phyloP scores from a whole-genome alignment of 129 eudicot genomes.

The Heracleum sosnowskyi region DNA sequence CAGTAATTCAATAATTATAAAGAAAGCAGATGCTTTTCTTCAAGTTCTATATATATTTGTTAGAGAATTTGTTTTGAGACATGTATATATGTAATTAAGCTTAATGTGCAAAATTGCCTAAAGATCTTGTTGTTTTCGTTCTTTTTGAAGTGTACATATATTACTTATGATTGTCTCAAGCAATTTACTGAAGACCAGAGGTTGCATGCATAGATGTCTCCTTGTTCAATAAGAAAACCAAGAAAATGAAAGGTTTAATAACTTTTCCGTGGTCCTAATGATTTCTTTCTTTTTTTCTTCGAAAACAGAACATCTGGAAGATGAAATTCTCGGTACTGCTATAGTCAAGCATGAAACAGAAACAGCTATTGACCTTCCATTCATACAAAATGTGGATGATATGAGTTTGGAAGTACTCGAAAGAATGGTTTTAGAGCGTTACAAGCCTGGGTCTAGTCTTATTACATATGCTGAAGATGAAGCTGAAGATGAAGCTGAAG shows the following conservation, averaged over 20 bases:
- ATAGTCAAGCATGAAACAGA: slow-evolving; percentile 35
- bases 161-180: not conserved
- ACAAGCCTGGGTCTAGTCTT: slow-evolving; percentile 52
- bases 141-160: not conserved
- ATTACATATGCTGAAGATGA: slow-evolving; percentile 68
- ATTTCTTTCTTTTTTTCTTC: not conserved
- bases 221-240: not conserved
- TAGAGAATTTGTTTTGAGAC: not conserved
- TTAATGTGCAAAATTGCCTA: not conserved
- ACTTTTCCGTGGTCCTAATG: not conserved
- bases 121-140: not conserved
- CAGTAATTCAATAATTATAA: not conserved
- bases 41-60: not conserved
- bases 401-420: slow-evolving; percentile 62
- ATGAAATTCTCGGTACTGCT: slow-evolving; percentile 28
- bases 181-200: not conserved
- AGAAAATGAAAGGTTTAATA: not conserved
- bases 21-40: not conserved
- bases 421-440: slow-evolving; percentile 56
- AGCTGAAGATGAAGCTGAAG: slow-evolving; percentile 53
- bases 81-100: not conserved
- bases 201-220: not conserved
- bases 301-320: slow-evolving; percentile 43
- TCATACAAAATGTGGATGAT: slow-evolving; percentile 60
- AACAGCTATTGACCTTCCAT: slow-evolving; percentile 36